phyloP scores from a whole-genome alignment of 2,329 filamentous ascomycete genomes.

The Neopestalotiopsis sp. region DNA sequence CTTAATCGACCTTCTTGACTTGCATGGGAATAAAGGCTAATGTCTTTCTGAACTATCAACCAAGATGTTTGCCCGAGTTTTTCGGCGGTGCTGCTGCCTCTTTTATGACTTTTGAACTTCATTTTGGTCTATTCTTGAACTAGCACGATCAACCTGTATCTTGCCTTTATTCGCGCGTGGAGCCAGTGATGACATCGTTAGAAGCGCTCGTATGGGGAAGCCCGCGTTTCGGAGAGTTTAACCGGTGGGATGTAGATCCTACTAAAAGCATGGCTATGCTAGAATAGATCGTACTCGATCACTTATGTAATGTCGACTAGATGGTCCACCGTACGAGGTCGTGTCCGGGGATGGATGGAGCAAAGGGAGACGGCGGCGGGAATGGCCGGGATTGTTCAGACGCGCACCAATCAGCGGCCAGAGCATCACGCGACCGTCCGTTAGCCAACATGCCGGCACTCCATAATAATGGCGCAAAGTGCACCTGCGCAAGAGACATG shows the following conservation, averaged over 20 bases:
- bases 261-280: background rate
- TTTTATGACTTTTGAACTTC: background rate
- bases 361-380: background rate
- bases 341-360: background rate
- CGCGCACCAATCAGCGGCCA: background rate
- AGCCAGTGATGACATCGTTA: background rate
- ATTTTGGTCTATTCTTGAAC: background rate
- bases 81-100: background rate
- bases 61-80: background rate
- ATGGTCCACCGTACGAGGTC: background rate
- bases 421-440: background rate
- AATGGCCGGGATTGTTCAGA: background rate
- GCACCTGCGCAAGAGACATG: background rate
- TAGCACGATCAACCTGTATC: background rate
- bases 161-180: background rate
- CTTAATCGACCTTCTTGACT: background rate
- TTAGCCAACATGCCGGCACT: background rate
- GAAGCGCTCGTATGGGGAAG: background rate
- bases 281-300: background rate
- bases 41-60: background rate
- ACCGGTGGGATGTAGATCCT: background rate
- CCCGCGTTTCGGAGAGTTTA: background rate
- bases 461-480: background rate
- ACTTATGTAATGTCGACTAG: background rate
- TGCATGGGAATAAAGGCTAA: background rate